These are phyloP conservation scores for Colletotrichum lini DNA, from an alignment of 2,329 filamentous ascomycete species.

Conservation along the genomic window DNA sequence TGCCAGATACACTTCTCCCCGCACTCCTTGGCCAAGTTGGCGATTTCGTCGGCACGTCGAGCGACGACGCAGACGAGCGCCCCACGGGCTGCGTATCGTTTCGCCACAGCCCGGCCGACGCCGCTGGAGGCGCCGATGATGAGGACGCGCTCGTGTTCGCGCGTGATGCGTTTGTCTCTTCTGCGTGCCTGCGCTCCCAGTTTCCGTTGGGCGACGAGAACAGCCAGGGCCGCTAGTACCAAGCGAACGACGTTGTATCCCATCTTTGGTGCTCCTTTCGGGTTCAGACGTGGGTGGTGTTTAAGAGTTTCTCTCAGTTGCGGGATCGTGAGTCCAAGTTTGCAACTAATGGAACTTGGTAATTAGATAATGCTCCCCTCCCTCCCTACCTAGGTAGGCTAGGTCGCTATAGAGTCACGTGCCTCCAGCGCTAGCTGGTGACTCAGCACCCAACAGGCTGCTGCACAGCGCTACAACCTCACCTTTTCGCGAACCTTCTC, in stretches of 20 bases:
- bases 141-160: constrained; percentile 28
- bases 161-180: constrained; percentile 16
- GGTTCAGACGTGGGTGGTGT: too few species aligned
- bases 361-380: too few species aligned
- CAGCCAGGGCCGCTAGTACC: constrained; percentile 23
- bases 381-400: too few species aligned
- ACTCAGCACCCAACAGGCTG: too few species aligned
- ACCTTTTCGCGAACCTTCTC: too few species aligned
- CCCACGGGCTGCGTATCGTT: constrained; percentile 30
- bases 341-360: too few species aligned
- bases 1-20: constrained; percentile 29
- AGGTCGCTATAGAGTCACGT: too few species aligned
- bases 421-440: too few species aligned
- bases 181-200: constrained; percentile 15
- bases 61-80: constrained; percentile 31
- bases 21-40: constrained; percentile 21
- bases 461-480: too few species aligned
- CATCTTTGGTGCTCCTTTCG: neutral
- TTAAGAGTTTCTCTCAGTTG: too few species aligned
- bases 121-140: constrained; percentile 34
- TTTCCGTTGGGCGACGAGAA: constrained; percentile 24
- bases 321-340: too few species aligned
- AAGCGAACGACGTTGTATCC: neutral
- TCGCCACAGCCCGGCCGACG: constrained; percentile 30
- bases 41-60: constrained; percentile 25